Percentiles rank a stretch among this genome's conserved stretches.
phyloP scores from a whole-genome alignment of 2,329 filamentous ascomycete genomes.

The Sporothrix pseudoabietina region DNA sequence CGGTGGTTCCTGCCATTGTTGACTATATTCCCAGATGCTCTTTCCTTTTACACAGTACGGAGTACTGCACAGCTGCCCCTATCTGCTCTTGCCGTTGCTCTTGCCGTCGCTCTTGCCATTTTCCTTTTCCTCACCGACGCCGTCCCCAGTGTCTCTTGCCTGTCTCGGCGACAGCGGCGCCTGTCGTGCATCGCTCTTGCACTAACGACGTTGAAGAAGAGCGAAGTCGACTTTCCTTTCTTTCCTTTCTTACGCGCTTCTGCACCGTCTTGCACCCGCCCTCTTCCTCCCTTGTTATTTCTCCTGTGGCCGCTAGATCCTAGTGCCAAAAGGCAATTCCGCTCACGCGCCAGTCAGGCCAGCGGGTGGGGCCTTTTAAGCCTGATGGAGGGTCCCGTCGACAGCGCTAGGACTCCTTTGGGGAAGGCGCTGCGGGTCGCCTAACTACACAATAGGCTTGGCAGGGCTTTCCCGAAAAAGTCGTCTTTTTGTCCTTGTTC shows the following conservation, averaged over 20 bases:
- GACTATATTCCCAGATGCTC: not conserved
- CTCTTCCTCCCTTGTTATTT: not conserved
- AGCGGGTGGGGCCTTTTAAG: not conserved
- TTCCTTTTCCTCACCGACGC: not conserved
- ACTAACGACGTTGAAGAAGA: conserved; percentile 14
- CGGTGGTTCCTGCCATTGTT: conserved; percentile 1
- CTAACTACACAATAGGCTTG: not conserved
- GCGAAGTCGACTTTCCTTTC: not conserved
- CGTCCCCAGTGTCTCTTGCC: not conserved
- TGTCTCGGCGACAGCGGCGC: not conserved
- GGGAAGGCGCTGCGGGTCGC: not conserved
- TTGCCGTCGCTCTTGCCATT: not conserved
- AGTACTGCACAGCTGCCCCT: no score
- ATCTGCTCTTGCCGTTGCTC: no score
- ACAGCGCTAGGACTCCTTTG: not conserved
- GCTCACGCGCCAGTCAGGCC: conserved; percentile 6
- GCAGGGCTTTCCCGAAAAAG: conserved; percentile 12
- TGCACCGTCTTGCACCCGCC: no score
- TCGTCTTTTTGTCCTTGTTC: not conserved
- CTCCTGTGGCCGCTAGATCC: conserved; percentile 10
- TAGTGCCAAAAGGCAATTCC: conserved; percentile 22
- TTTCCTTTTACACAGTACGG: not conserved
- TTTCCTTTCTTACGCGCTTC: not conserved
- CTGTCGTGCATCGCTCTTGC: not conserved
- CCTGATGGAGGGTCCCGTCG: not conserved